phyloP scores from a whole-genome alignment of 1,284 basidiomycete species.

The Agaricales sp. region DNA sequence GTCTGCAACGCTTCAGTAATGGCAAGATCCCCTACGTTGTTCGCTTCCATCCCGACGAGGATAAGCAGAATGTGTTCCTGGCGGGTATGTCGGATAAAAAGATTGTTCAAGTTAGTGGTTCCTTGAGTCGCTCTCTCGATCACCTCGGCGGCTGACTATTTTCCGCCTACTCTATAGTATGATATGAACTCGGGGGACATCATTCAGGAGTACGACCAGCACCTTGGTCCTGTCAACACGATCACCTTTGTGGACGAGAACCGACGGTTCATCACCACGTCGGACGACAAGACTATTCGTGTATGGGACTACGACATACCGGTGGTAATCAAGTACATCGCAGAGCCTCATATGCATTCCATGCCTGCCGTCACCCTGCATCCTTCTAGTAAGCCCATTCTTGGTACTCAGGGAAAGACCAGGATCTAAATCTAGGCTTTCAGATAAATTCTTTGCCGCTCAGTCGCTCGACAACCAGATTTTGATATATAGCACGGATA shows the following conservation, averaged over 20 bases:
- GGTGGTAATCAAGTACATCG: conserved; percentile 99
- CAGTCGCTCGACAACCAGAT: conserved; percentile 99
- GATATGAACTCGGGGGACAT: conserved; percentile 91
- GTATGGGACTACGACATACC: conserved; percentile 99
- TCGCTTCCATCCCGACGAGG: conserved; percentile 90
- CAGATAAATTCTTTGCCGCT: conserved; percentile 93
- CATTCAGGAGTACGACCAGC: conserved; percentile 97
- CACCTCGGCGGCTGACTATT: background rate
- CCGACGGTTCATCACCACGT: conserved; percentile 94
- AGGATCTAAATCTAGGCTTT: no score
- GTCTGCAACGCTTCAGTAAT: conserved; percentile 90
- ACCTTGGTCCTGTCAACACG: conserved; percentile 95
- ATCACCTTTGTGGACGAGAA: conserved; percentile 98
- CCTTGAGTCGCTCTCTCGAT: background rate
- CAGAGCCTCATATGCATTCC: conserved; percentile 98
- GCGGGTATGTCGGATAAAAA: conserved; percentile 99
- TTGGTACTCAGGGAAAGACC: no score
- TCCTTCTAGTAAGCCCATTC: conserved; percentile 69
- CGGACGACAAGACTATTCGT: conserved; percentile 98
- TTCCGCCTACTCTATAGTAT: conserved; percentile 45
- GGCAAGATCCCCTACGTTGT: conserved; percentile 96
- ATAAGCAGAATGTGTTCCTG: conserved; percentile 94
- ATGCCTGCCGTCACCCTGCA: conserved; percentile 97
- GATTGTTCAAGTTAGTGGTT: conserved; percentile 76
- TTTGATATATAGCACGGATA: conserved; percentile 91